Evolutionary conservation across 306 rosid species (phyloP).

Genomic region (Quercus suber): DNA sequence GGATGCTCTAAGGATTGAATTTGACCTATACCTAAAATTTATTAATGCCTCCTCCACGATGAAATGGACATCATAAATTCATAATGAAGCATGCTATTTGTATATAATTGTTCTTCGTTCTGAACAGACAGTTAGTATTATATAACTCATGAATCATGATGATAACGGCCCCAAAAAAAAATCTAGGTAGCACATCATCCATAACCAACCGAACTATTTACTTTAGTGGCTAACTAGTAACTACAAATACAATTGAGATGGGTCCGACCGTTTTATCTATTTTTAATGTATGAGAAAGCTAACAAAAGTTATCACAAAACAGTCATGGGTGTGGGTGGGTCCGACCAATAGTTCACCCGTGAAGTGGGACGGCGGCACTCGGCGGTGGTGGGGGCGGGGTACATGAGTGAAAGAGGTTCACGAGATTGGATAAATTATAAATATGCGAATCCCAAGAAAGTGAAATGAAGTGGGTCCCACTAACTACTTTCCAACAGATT

Average conservation of each 20-base stretch:
- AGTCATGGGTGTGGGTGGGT: background rate
- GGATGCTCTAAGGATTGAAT: too few relatives aligned
- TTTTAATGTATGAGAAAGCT: background rate
- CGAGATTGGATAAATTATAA: conserved; percentile 5
- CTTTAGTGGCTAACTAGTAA: background rate
- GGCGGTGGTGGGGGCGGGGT: background rate
- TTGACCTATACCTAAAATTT: too few relatives aligned
- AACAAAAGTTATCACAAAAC: background rate
- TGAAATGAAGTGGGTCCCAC: background rate
- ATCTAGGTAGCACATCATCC: too few relatives aligned
- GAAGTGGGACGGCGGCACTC: conserved; percentile 9
- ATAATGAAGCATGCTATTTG: too few relatives aligned
- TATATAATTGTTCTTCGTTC: too few relatives aligned
- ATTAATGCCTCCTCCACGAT: too few relatives aligned
- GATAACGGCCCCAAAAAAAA: too few relatives aligned
- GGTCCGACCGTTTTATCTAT: background rate
- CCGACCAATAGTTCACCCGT: conserved; percentile 1
- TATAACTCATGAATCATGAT: too few relatives aligned
- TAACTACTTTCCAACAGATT: background rate
- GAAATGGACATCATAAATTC: too few relatives aligned
- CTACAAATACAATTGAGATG: background rate
- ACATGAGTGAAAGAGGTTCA: background rate
- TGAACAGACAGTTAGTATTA: too few relatives aligned
- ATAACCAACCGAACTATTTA: too few relatives aligned
- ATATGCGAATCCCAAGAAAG: conserved; percentile 16